Conservation (phyloP, 805 yeast species). For the Ogataea naganishii region DNA sequence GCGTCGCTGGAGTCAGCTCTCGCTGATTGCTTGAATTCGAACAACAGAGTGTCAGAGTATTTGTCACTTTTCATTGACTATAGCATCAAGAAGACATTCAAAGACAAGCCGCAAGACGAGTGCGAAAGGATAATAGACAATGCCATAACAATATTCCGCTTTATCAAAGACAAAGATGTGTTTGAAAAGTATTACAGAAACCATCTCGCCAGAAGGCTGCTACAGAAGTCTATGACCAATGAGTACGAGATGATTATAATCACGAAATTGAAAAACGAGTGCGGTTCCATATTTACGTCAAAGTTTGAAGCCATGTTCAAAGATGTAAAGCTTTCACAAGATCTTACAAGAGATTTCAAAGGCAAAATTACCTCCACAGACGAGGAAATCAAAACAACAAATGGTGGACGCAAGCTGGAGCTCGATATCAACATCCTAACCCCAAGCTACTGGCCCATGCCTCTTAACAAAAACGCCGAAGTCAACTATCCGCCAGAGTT, state of each 20-base stretch:
- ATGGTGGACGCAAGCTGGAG: slow-evolving; percentile 26
- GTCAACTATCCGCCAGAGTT: slow-evolving; percentile 36
- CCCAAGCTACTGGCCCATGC: slow-evolving; percentile 61
- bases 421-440: slow-evolving; percentile 50
- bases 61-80: slow-evolving; percentile 52
- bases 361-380: slow-evolving; percentile 8
- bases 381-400: slow-evolving; percentile 8
- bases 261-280: slow-evolving; percentile 59
- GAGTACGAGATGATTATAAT: slow-evolving; percentile 68
- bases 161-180: slow-evolving; percentile 72
- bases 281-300: slow-evolving; percentile 72
- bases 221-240: slow-evolving; percentile 35
- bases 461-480: slow-evolving; percentile 25
- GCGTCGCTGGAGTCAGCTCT: slow-evolving; percentile 54
- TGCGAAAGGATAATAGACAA: slow-evolving; percentile 39
- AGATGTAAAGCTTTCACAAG: slow-evolving; percentile 59
- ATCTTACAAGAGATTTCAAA: slow-evolving; percentile 33
- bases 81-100: slow-evolving; percentile 40
- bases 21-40: slow-evolving; percentile 48
- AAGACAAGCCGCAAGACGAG: slow-evolving; percentile 37
- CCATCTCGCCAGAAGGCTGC: slow-evolving; percentile 74
- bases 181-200: slow-evolving; percentile 81
- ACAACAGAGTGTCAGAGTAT: slow-evolving; percentile 41
- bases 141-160: slow-evolving; percentile 55
- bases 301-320: slow-evolving; percentile 82